Percentiles rank a stretch among this genome's conserved stretches.
Evolutionary conservation across 2,329 filamentous ascomycete genomes (phyloP).

Genomic region (Fusarium heterosporum): DNA sequence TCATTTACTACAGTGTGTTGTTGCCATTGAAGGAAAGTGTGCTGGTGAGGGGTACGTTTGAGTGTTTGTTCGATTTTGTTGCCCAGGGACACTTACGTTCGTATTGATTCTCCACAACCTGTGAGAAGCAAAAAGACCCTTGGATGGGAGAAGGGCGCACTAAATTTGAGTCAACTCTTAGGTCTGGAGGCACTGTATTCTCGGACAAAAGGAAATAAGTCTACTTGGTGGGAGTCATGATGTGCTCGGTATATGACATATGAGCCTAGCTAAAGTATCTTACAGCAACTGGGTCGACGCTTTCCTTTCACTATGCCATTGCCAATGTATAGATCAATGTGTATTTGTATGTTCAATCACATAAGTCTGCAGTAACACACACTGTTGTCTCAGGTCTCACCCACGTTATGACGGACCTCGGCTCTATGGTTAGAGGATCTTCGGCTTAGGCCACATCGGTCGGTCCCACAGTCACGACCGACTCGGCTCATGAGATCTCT

Average conservation of each 20-base stretch:
- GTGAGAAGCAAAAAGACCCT: too few species aligned
- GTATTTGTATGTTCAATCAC: too few species aligned
- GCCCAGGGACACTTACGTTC: not conserved
- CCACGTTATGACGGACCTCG: slow-evolving; percentile 30
- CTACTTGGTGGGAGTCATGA: not conserved
- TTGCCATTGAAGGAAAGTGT: not conserved
- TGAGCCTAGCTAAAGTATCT: too few species aligned
- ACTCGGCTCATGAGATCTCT: slow-evolving; percentile 38
- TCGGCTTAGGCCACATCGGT: slow-evolving; percentile 21
- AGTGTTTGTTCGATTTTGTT: not conserved
- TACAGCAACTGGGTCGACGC: too few species aligned
- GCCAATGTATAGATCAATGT: too few species aligned
- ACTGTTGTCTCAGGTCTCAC: not conserved
- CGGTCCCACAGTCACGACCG: slow-evolving; percentile 24
- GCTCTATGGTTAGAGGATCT: slow-evolving; percentile 19
- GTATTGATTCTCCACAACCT: not conserved
- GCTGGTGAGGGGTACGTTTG: not conserved
- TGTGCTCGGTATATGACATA: too few species aligned
- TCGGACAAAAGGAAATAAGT: not conserved
- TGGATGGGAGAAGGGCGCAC: too few species aligned
- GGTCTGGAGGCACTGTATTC: not conserved
- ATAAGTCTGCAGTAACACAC: too few species aligned
- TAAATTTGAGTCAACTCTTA: not conserved
- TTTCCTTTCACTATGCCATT: too few species aligned
- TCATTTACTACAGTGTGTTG: not conserved